These are phyloP conservation scores for Saxophila tyrrhenica DNA, from an alignment of 495 filamentous ascomycete genomes.

Conservation along the genomic window DNA sequence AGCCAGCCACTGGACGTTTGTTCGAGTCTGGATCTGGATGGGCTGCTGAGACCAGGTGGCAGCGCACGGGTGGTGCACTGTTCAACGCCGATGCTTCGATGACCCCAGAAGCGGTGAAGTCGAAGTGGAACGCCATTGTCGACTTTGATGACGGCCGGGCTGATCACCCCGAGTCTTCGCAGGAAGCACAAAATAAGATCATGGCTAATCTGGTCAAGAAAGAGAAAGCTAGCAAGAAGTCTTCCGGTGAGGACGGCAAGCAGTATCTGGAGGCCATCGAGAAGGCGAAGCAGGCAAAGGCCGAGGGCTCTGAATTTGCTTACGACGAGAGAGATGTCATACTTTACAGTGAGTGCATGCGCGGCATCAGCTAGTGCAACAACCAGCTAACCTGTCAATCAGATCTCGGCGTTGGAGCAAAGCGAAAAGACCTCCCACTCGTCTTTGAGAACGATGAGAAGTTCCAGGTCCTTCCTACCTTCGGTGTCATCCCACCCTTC, in stretches of 20 bases:
- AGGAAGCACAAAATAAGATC: conserved; percentile 70
- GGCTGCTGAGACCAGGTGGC: conserved; percentile 87
- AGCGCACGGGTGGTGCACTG: conserved; percentile 77
- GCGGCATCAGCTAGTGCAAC: background rate
- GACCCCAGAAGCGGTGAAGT: conserved; percentile 73
- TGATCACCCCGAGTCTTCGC: conserved; percentile 71
- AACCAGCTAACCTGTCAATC: conserved; percentile 9
- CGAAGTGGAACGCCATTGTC: conserved; percentile 66
- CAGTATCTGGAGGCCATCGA: conserved; percentile 59
- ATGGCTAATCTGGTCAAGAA: conserved; percentile 86
- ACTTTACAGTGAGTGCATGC: conserved; percentile 55
- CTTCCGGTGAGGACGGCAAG: conserved; percentile 24
- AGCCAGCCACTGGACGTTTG: conserved; percentile 75
- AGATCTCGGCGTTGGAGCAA: conserved; percentile 84
- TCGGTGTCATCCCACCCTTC: conserved; percentile 89
- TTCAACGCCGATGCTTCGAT: conserved; percentile 85
- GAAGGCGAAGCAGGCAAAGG: conserved; percentile 59
- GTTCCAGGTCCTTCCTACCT: conserved; percentile 90
- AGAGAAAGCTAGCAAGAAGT: conserved; percentile 25
- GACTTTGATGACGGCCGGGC: conserved; percentile 85
- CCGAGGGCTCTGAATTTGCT: conserved; percentile 64
- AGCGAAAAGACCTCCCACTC: conserved; percentile 75
- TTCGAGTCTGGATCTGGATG: conserved; percentile 96
- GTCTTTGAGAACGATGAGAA: conserved; percentile 82
- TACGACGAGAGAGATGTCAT: conserved; percentile 82